Evolutionary conservation across 331 rosid species (phyloP).

Genomic region (Pyrus hybrid): DNA sequence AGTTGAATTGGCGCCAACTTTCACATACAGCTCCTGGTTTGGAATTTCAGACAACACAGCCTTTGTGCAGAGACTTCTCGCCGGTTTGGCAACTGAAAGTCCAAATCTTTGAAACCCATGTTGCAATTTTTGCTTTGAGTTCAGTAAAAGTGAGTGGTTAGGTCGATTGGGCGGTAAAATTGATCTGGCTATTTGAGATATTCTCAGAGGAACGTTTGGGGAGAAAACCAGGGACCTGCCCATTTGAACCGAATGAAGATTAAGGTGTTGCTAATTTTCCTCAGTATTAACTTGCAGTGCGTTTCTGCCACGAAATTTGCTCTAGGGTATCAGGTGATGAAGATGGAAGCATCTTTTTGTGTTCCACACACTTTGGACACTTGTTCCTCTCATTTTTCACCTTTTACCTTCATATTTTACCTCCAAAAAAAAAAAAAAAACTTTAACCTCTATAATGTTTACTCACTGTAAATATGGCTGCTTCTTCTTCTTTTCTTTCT

Average conservation of each 20-base stretch:
- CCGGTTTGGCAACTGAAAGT: slow-evolving; percentile 18
- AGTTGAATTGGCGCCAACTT: slow-evolving; percentile 53
- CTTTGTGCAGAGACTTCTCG: slow-evolving; percentile 18
- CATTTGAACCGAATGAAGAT: slow-evolving; percentile 10
- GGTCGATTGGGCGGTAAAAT: slow-evolving; percentile 6
- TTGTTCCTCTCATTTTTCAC: neutral
- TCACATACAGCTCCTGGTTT: slow-evolving; percentile 28
- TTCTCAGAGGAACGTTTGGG: slow-evolving; percentile 27
- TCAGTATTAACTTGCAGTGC: neutral
- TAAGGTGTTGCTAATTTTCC: neutral
- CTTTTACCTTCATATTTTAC: neutral
- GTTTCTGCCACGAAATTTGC: slow-evolving; percentile 2
- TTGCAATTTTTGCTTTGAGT: slow-evolving; percentile 4
- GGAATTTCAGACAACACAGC: slow-evolving; percentile 48
- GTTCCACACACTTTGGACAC: slow-evolving; percentile 1
- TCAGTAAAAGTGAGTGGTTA: slow-evolving; percentile 13
- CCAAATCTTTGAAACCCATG: slow-evolving; percentile 22
- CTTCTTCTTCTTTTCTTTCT: neutral
- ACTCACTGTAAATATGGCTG: no score
- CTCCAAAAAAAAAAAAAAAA: no score
- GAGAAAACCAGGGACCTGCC: slow-evolving; percentile 45
- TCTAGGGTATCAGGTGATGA: neutral
- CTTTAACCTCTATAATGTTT: no score
- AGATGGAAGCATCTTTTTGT: neutral
- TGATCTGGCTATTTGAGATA: slow-evolving; percentile 26